Evolutionary conservation across 805 yeast species (phyloP).

Genomic region (Ogataea siamensis): DNA sequence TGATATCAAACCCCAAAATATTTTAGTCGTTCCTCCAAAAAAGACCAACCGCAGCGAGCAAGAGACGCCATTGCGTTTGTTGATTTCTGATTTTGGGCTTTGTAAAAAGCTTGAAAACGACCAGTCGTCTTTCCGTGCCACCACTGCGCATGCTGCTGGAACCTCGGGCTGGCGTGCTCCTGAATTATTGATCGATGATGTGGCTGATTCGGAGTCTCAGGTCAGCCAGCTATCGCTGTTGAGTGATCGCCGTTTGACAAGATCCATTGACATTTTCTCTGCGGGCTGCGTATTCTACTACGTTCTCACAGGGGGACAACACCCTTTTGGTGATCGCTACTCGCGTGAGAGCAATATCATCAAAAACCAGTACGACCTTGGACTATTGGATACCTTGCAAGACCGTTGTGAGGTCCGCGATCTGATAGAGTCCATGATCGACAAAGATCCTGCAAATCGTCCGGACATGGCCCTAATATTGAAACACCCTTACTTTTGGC

Average conservation of each 20-base stretch:
- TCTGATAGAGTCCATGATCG: conserved; percentile 71
- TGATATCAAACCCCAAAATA: conserved; percentile 93
- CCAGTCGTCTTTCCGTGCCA: conserved; percentile 90
- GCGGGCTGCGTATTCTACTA: conserved; percentile 93
- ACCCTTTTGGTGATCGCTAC: conserved; percentile 94
- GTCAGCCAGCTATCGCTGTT: conserved; percentile 7
- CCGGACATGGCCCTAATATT: conserved; percentile 69
- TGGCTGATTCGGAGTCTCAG: conserved; percentile 24
- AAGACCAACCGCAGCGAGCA: conserved; percentile 32
- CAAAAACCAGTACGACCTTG: conserved; percentile 55
- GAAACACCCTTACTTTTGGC: conserved; percentile 91
- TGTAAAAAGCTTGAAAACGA: conserved; percentile 90
- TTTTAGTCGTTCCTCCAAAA: conserved; percentile 73
- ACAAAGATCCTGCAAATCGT: conserved; percentile 60
- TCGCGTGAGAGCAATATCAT: conserved; percentile 86
- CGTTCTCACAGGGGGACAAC: conserved; percentile 75
- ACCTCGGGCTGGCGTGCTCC: conserved; percentile 99
- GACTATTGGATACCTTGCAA: conserved; percentile 42
- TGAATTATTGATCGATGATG: conserved; percentile 57
- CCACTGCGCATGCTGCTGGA: conserved; percentile 91
- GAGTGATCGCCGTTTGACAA: conserved; percentile 63
- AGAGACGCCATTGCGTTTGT: conserved; percentile 54
- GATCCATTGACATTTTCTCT: conserved; percentile 91
- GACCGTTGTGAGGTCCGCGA: conserved; percentile 67
- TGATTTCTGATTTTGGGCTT: conserved; percentile 94